Evolutionary conservation across 2,329 filamentous ascomycete genomes (phyloP).

Genomic region (Penicillium sclerotiorum): DNA sequence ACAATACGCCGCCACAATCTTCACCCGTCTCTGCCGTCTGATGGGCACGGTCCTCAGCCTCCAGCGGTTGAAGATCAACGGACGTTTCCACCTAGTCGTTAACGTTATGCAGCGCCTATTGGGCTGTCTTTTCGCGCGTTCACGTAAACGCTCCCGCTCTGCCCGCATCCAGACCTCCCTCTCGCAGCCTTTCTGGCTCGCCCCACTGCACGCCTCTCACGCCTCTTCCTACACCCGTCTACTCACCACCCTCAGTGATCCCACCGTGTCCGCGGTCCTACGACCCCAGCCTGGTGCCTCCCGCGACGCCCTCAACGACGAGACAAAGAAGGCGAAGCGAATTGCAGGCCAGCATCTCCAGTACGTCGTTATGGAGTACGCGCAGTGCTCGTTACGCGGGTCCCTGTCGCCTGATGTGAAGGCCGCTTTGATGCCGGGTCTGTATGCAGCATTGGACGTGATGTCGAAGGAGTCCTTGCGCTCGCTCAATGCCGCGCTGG

Average conservation of each 20-base stretch:
- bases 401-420: slow-evolving; percentile 56
- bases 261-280: slow-evolving; percentile 59
- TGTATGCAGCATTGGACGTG: slow-evolving; percentile 57
- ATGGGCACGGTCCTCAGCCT: slow-evolving; percentile 57
- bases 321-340: slow-evolving; percentile 61
- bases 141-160: slow-evolving; percentile 37
- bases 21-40: slow-evolving; percentile 57
- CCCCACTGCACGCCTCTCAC: slow-evolving; percentile 45
- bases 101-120: slow-evolving; percentile 59
- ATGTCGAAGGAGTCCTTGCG: slow-evolving; percentile 55
- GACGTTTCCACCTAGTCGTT: slow-evolving; percentile 62
- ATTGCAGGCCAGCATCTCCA: slow-evolving; percentile 61
- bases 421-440: slow-evolving; percentile 53
- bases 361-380: slow-evolving; percentile 61
- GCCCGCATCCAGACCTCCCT: slow-evolving; percentile 27
- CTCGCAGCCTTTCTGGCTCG: slow-evolving; percentile 37
- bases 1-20: slow-evolving; percentile 48
- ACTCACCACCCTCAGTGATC: slow-evolving; percentile 63
- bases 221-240: slow-evolving; percentile 57
- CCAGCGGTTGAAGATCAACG: slow-evolving; percentile 60
- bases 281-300: slow-evolving; percentile 37
- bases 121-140: slow-evolving; percentile 57
- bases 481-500: slow-evolving; percentile 55
- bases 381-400: slow-evolving; percentile 54
- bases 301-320: slow-evolving; percentile 57